Percentiles rank a stretch among this genome's conserved stretches.
Evolutionary conservation across 73 alveolate species (phyloP).

Genomic region (Symbiodinium pilosum): DNA sequence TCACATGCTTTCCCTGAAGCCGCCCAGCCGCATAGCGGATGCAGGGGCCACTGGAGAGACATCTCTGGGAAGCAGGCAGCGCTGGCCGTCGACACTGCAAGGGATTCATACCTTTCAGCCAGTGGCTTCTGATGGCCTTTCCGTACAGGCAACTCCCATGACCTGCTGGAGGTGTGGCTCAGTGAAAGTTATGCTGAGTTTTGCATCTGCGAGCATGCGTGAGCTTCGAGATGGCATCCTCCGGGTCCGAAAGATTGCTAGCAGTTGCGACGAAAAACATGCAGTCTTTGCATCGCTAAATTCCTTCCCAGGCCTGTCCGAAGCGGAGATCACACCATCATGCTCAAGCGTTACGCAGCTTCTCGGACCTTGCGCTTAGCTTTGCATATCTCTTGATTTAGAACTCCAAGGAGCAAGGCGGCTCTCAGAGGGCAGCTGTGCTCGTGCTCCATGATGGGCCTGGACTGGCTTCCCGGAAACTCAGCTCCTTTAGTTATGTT

Average conservation of each 20-base stretch:
- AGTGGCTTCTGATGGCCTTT: no score
- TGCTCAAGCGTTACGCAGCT: background rate
- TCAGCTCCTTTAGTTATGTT: background rate
- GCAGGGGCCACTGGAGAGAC: background rate
- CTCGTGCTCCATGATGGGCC: conserved; percentile 75
- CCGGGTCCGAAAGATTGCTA: no score
- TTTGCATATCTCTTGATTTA: no score
- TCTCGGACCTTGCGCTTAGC: background rate
- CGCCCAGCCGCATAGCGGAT: no score
- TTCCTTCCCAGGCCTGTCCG: background rate
- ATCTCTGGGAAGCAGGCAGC: conserved; percentile 20
- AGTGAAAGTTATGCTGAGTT: background rate
- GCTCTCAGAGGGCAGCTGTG: background rate
- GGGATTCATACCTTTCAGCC: no score
- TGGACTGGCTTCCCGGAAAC: conserved; percentile 32
- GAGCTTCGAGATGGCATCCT: no score
- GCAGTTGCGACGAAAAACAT: no score
- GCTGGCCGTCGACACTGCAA: no score
- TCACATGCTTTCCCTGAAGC: no score
- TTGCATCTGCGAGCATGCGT: no score
- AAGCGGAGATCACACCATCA: background rate
- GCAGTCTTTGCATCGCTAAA: no score
- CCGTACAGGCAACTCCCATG: background rate
- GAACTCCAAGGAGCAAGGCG: background rate
- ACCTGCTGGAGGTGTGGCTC: background rate